phyloP scores from a whole-genome alignment of 2,329 filamentous ascomycete genomes.

The Fusarium zealandicum region DNA sequence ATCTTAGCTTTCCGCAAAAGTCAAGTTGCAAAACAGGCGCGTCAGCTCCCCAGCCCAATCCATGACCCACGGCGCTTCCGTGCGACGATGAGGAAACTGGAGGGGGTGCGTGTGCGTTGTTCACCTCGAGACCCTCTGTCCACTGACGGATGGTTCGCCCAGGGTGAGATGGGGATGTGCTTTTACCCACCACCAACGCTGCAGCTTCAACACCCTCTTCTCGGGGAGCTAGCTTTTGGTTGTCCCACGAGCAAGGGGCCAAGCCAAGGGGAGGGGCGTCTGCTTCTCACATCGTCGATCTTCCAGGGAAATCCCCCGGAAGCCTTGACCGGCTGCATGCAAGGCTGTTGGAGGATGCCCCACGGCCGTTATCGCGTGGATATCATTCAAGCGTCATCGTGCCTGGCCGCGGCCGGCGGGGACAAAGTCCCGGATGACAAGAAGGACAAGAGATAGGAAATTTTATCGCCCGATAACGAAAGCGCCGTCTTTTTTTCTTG shows the following conservation, averaged over 20 bases:
- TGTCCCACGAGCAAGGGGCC: conserved; percentile 9
- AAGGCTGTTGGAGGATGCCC: conserved; percentile 19
- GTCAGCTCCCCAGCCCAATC: conserved; percentile 28
- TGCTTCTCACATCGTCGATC: conserved; percentile 35
- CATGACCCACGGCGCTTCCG: conserved; percentile 37
- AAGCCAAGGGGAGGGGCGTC: conserved; percentile 1
- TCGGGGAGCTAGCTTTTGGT: no score
- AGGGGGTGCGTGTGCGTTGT: conserved; percentile 33
- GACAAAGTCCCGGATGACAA: not conserved
- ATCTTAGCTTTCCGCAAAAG: not conserved
- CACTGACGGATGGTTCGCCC: conserved; percentile 15
- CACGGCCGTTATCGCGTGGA: conserved; percentile 28
- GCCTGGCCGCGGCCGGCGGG: conserved; percentile 17
- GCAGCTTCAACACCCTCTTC: no score
- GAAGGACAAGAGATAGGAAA: no score
- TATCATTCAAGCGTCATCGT: conserved; percentile 36
- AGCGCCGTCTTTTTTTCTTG: conserved; percentile 5
- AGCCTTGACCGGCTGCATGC: conserved; percentile 40
- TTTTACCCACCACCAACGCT: no score
- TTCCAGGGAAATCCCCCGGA: conserved; percentile 16
- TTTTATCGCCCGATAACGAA: conserved; percentile 26
- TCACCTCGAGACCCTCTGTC: conserved; percentile 4
- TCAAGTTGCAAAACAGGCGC: conserved; percentile 29
- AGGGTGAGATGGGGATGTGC: no score
- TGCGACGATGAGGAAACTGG: conserved; percentile 19